A percentile compares a stretch with the other conserved stretches of the same genome.
phyloP scores from a whole-genome alignment of 2,329 filamentous ascomycete species.

The Didymella glomerata region DNA sequence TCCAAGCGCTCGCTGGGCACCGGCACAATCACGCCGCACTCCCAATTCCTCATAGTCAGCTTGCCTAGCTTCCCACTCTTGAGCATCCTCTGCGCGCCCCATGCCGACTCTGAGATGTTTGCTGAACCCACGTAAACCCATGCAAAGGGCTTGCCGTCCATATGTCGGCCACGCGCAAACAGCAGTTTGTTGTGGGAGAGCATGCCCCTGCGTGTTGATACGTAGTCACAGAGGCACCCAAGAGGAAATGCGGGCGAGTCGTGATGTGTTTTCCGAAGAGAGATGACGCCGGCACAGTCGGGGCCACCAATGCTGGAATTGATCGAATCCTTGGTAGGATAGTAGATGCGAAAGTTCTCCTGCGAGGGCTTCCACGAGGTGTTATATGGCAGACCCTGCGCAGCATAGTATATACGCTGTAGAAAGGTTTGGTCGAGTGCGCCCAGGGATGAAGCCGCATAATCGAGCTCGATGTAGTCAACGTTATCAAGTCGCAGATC shows the following conservation, averaged over 20 bases:
- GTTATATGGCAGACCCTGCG: slow-evolving; percentile 53
- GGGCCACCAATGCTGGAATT: slow-evolving; percentile 68
- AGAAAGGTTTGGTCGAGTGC: slow-evolving; percentile 75
- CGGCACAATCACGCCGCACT: slow-evolving; percentile 85
- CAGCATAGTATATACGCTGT: slow-evolving; percentile 65
- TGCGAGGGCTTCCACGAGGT: background rate
- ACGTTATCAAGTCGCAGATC: slow-evolving; percentile 41
- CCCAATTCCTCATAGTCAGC: slow-evolving; percentile 85
- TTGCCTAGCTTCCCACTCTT: slow-evolving; percentile 72
- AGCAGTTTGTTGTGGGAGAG: slow-evolving; percentile 87
- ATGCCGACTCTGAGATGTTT: slow-evolving; percentile 92
- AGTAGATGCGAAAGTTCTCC: slow-evolving; percentile 43
- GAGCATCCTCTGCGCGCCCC: slow-evolving; percentile 82
- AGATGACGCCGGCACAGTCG: slow-evolving; percentile 78
- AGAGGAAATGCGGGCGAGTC: slow-evolving; percentile 73
- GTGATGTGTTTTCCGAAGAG: slow-evolving; percentile 78
- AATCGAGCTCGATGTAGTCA: slow-evolving; percentile 72
- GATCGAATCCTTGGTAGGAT: slow-evolving; percentile 57
- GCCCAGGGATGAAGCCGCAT: slow-evolving; percentile 82
- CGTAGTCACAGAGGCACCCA: slow-evolving; percentile 75
- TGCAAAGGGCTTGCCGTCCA: slow-evolving; percentile 54
- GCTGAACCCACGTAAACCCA: slow-evolving; percentile 92
- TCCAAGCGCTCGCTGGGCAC: slow-evolving; percentile 49
- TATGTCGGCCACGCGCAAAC: slow-evolving; percentile 44
- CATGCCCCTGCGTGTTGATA: slow-evolving; percentile 73